Evolutionary conservation across 768 basidiomycete genomes (phyloP).

Genomic region (Panaeolus papilionaceus): DNA sequence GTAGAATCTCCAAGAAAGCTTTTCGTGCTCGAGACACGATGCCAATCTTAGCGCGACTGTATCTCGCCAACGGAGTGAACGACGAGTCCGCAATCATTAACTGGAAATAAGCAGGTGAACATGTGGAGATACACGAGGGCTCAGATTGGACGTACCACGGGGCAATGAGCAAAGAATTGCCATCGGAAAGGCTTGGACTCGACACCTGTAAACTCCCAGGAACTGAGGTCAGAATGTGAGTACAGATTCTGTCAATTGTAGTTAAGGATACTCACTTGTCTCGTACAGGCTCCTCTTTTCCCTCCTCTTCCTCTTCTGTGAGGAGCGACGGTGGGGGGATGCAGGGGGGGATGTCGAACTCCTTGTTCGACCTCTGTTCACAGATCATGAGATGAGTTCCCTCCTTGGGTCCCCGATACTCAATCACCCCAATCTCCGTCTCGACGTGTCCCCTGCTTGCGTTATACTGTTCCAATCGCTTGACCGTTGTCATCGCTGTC

Average conservation of each 20-base stretch:
- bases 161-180: constrained; percentile 44
- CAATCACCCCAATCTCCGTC: constrained; percentile 40
- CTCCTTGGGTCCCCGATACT: constrained; percentile 26
- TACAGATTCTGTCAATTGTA: background rate
- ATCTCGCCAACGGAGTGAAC: constrained; percentile 37
- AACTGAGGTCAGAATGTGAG: constrained; percentile 28
- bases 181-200: constrained; percentile 42
- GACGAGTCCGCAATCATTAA: constrained; percentile 11
- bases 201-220: constrained; percentile 44
- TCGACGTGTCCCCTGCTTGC: constrained; percentile 37
- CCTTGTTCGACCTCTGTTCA: constrained; percentile 18
- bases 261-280: constrained; percentile 27
- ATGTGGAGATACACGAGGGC: background rate
- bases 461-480: constrained; percentile 34
- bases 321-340: background rate
- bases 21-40: constrained; percentile 42
- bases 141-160: constrained; percentile 35
- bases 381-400: constrained; percentile 34
- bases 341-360: constrained; percentile 22
- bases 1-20: constrained; percentile 42
- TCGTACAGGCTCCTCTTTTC: constrained; percentile 22
- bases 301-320: constrained; percentile 16
- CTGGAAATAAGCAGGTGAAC: background rate
- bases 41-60: constrained; percentile 42
- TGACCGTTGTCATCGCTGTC: constrained; percentile 33